phyloP scores from a whole-genome alignment of 1,139 yeast genomes.

The Yamadazyma triangularis region DNA sequence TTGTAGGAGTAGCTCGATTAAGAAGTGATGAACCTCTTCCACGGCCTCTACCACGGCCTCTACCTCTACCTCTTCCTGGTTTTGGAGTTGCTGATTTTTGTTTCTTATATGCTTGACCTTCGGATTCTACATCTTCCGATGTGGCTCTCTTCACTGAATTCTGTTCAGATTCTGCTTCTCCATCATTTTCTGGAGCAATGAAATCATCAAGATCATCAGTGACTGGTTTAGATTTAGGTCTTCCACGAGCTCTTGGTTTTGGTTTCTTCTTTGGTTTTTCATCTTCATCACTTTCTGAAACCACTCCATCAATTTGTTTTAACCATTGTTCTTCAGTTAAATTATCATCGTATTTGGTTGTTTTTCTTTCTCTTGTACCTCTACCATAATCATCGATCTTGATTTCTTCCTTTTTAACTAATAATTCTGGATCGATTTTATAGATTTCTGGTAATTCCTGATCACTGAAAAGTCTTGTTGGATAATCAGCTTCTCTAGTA shows the following conservation, averaged over 20 bases:
- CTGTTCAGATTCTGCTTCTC: conserved; percentile 11
- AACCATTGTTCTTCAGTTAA: conserved; percentile 80
- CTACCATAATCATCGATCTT: conserved; percentile 49
- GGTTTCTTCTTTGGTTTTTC: conserved; percentile 17
- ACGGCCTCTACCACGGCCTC: conserved; percentile 23
- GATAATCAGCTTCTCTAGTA: conserved; percentile 39
- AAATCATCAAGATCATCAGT: conserved; percentile 14
- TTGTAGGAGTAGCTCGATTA: conserved; percentile 32
- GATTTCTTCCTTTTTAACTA: conserved; percentile 42
- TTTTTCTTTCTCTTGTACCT: conserved; percentile 64
- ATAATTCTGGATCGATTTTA: conserved; percentile 44
- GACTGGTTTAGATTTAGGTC: conserved; percentile 2
- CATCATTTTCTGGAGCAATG: conserved; percentile 8
- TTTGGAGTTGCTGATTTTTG: conserved; percentile 28
- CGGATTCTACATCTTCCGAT: conserved; percentile 7
- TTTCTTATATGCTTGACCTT: conserved; percentile 15
- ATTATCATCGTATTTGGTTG: conserved; percentile 59
- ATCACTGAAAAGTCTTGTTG: conserved; percentile 52
- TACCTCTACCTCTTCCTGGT: conserved; percentile 17
- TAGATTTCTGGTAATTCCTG: conserved; percentile 67
- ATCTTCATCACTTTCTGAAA: conserved; percentile 33
- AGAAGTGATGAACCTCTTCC: conserved; percentile 23
- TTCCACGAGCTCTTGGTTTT: not conserved
- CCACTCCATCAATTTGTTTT: conserved; percentile 49
- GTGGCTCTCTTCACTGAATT: conserved; percentile 8